Evolutionary conservation across 2,329 filamentous ascomycete species (phyloP).

Genomic region (Fusarium duplospermum): DNA sequence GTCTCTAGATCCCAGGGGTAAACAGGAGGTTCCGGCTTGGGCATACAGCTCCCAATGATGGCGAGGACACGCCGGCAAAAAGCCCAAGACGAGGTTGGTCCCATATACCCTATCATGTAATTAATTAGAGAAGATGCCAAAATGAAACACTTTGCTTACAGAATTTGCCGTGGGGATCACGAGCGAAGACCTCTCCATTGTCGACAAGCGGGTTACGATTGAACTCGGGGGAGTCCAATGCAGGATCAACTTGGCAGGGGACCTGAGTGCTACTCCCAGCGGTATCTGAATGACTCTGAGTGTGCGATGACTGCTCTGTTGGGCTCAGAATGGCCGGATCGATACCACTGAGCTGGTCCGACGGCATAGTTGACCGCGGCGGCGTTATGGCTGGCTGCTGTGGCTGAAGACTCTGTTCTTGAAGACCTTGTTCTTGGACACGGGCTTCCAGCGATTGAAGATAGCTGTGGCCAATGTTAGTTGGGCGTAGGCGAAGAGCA

Average conservation of each 20-base stretch:
- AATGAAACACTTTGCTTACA: neutral
- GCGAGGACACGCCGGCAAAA: slow-evolving; percentile 18
- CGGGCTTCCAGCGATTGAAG: neutral
- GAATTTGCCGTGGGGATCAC: neutral
- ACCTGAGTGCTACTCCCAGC: neutral
- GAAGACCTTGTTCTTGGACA: neutral
- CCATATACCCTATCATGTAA: slow-evolving; percentile 11
- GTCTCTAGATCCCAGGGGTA: slow-evolving; percentile 11
- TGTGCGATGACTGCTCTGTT: neutral
- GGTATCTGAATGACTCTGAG: neutral
- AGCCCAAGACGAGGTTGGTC: slow-evolving; percentile 18
- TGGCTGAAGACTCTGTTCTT: neutral
- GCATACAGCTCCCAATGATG: slow-evolving; percentile 12
- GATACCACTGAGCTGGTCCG: neutral
- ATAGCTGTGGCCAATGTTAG: neutral
- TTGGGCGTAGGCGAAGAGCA: neutral
- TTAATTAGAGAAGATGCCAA: neutral
- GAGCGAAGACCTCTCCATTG: neutral
- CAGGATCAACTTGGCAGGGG: neutral
- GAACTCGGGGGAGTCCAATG: neutral
- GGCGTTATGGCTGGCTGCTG: neutral
- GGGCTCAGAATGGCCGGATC: neutral
- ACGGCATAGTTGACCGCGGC: neutral
- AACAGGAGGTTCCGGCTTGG: slow-evolving; percentile 2
- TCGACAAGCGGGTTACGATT: neutral